These are phyloP conservation scores for Trichaptum fuscoviolaceum DNA, from an alignment of 768 basidiomycete species.

Conservation along the genomic window DNA sequence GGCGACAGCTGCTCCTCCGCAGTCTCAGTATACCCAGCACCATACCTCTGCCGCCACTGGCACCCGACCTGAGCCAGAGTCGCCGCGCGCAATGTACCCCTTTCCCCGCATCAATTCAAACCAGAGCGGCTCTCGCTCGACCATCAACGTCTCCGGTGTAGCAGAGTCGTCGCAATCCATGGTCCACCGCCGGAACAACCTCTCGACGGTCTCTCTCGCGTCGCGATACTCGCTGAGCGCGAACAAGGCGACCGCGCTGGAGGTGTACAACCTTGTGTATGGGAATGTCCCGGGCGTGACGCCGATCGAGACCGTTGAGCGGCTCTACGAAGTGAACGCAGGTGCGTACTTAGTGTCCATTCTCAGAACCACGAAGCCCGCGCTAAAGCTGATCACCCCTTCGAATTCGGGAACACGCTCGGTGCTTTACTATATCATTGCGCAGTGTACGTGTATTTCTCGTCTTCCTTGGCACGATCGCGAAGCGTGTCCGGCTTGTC, in stretches of 20 bases:
- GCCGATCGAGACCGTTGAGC: constrained; percentile 48
- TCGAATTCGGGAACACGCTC: background rate
- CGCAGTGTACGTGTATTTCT: background rate
- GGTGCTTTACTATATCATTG: background rate
- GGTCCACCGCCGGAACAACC: constrained; percentile 1
- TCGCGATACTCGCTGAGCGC: constrained; percentile 24
- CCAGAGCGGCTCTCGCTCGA: background rate
- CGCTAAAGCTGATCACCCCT: background rate
- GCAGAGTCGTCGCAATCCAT: background rate
- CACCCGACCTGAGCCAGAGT: background rate
- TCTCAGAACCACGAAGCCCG: constrained; percentile 1
- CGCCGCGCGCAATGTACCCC: background rate
- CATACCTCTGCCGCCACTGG: background rate
- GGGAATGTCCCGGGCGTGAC: constrained; percentile 41
- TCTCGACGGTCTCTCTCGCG: constrained; percentile 16
- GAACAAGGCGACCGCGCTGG: constrained; percentile 53
- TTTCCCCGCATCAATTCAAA: background rate
- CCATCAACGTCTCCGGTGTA: background rate
- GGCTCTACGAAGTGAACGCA: constrained; percentile 69
- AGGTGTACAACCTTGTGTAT: constrained; percentile 68
- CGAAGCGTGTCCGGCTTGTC: constrained; percentile 2
- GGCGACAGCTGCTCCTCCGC: background rate
- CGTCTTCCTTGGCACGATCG: background rate
- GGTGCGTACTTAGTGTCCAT: constrained; percentile 35
- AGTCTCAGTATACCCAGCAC: background rate